These are phyloP conservation scores for Liriodendron chinense DNA, from an alignment of 164 flowering plant genomes.

Conservation along the genomic window DNA sequence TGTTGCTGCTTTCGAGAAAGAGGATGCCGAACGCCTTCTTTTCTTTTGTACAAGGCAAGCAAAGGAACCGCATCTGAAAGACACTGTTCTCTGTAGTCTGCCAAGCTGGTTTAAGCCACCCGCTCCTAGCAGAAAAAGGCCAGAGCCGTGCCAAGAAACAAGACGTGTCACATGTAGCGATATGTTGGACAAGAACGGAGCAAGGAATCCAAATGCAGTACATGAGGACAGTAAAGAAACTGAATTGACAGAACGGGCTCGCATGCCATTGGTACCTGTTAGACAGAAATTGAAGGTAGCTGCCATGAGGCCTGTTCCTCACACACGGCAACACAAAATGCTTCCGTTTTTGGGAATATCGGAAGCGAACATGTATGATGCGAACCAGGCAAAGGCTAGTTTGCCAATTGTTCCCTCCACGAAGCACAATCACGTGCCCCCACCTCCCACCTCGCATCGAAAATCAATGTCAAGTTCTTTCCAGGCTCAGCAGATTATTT, in stretches of 20 bases:
- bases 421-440: constrained; percentile 45
- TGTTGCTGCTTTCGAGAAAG: constrained; percentile 92
- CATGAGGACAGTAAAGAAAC: constrained; percentile 18
- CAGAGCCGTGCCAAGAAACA: constrained; percentile 30
- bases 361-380: constrained; percentile 52
- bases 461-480: constrained; percentile 62
- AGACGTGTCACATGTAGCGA: constrained; percentile 5
- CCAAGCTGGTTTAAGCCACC: constrained; percentile 86
- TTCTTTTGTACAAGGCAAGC: constrained; percentile 54
- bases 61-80: constrained; percentile 20
- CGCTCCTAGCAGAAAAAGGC: constrained; percentile 62
- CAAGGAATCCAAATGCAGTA: constrained; percentile 12
- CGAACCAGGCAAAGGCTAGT: constrained; percentile 47
- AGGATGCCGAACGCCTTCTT: constrained; percentile 86
- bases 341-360: constrained; percentile 58
- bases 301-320: constrained; percentile 96
- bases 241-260: constrained; percentile 21
- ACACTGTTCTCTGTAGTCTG: constrained; percentile 19
- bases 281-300: constrained; percentile 58
- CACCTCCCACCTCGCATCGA: constrained; percentile 52
- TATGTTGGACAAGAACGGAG: constrained; percentile 15
- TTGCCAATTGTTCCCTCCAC: constrained; percentile 37
- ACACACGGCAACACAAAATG: constrained; percentile 66
- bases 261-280: constrained; percentile 18
- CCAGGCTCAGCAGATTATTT: constrained; percentile 78